These are phyloP conservation scores for Lithocarpus polystachyus DNA, from an alignment of 306 rosid species.

Conservation along the genomic window DNA sequence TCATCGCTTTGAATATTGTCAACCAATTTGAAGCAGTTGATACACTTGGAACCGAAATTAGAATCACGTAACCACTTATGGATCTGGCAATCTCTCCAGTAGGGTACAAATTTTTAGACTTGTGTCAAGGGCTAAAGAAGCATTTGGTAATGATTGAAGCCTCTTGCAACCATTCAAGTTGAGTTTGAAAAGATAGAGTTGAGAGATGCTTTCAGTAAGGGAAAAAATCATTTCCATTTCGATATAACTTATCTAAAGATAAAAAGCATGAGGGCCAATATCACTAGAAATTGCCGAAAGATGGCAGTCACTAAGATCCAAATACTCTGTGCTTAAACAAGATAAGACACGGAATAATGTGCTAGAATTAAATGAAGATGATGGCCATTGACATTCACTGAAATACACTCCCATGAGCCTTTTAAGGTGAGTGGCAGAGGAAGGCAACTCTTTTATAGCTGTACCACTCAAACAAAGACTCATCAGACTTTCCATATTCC, in stretches of 20 bases:
- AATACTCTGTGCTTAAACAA: too few species aligned
- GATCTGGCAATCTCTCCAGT: too few species aligned
- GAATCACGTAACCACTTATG: too few species aligned
- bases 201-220: not conserved
- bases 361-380: not conserved
- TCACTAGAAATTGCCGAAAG: not conserved
- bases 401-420: not conserved
- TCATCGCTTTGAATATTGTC: too few species aligned
- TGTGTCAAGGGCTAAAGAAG: not conserved
- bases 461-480: not conserved
- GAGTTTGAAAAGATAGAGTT: not conserved
- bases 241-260: not conserved
- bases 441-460: not conserved
- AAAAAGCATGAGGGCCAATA: not conserved
- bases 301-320: not conserved
- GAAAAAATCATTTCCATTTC: not conserved
- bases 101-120: too few species aligned
- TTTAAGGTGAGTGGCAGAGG: not conserved
- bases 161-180: not conserved
- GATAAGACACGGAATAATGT: too few species aligned
- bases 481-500: not conserved
- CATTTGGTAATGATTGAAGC: not conserved
- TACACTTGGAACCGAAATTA: too few species aligned
- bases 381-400: not conserved
- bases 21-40: too few species aligned